Evolutionary conservation across 257 asterid species (phyloP).

Genomic region (Hygrophila difformis): DNA sequence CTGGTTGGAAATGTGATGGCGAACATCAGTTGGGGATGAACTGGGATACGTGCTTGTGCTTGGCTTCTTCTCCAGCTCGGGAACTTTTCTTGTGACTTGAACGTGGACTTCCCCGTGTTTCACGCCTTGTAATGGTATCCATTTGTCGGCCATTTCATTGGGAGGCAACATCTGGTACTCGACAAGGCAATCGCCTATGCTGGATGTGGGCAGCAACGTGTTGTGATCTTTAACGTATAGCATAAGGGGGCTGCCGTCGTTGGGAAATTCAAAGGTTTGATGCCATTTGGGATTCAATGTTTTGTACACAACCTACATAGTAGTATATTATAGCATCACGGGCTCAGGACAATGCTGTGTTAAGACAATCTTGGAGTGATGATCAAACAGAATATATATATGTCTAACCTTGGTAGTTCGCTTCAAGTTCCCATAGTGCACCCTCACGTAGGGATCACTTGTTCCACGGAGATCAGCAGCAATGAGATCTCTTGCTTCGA

Average conservation of each 20-base stretch:
- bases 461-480: slow-evolving; percentile 98
- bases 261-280: slow-evolving; percentile 86
- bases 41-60: slow-evolving; percentile 41
- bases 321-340: too few relatives aligned
- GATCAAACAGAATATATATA: too few relatives aligned
- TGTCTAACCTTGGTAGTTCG: slow-evolving; percentile 72
- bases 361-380: too few relatives aligned
- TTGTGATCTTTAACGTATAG: slow-evolving; percentile 93
- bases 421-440: slow-evolving; percentile 82
- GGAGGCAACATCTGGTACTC: slow-evolving; percentile 87
- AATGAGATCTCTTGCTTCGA: slow-evolving; percentile 86
- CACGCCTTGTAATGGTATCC: slow-evolving; percentile 97
- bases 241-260: slow-evolving; percentile 71
- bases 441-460: slow-evolving; percentile 92
- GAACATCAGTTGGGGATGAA: slow-evolving; percentile 48
- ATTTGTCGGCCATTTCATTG: slow-evolving; percentile 77
- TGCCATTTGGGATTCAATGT: slow-evolving; percentile 86
- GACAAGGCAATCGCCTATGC: slow-evolving; percentile 75
- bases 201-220: slow-evolving; percentile 60
- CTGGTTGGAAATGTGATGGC: slow-evolving; percentile 53
- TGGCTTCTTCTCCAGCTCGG: slow-evolving; percentile 60
- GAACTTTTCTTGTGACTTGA: slow-evolving; percentile 68
- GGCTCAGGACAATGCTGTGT: too few relatives aligned
- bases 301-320: slow-evolving; percentile 55
- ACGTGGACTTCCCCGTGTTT: slow-evolving; percentile 84